A percentile compares a stretch with the other conserved stretches of the same genome.
Evolutionary conservation across 768 basidiomycete genomes (phyloP).

Genomic region (Amanita exitialis): DNA sequence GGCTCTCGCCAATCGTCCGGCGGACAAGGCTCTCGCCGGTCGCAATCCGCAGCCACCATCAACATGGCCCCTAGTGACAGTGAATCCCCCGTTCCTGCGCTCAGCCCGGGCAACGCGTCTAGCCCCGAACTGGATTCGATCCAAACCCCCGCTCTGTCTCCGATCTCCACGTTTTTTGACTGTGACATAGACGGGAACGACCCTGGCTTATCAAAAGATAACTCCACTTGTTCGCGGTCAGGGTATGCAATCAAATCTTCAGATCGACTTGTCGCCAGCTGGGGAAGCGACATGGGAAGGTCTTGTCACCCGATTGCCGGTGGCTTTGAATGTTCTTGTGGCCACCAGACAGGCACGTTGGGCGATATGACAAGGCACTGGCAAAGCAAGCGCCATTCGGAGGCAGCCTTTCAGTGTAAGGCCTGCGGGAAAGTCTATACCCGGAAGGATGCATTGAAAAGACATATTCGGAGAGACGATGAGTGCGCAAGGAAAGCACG

Average conservation of each 20-base stretch:
- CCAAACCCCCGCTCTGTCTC: neutral
- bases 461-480: neutral
- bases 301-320: neutral
- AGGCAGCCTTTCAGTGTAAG: neutral
- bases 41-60: neutral
- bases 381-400: slow-evolving; percentile 1
- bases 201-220: neutral
- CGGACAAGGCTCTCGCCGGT: neutral
- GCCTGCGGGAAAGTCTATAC: neutral
- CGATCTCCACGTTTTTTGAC: neutral
- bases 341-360: neutral
- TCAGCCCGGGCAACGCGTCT: neutral
- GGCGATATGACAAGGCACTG: slow-evolving; percentile 6
- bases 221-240: neutral
- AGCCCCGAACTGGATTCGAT: neutral
- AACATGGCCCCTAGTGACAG: neutral
- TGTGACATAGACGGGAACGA: neutral
- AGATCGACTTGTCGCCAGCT: neutral
- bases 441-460: slow-evolving; percentile 3
- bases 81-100: neutral
- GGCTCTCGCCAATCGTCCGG: no score
- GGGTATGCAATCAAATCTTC: neutral
- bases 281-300: neutral
- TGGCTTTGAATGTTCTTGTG: slow-evolving; percentile 1
- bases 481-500: slow-evolving; percentile 1